Conservation (phyloP, 257 asterid species). For the Thymus mandschuricus region DNA sequence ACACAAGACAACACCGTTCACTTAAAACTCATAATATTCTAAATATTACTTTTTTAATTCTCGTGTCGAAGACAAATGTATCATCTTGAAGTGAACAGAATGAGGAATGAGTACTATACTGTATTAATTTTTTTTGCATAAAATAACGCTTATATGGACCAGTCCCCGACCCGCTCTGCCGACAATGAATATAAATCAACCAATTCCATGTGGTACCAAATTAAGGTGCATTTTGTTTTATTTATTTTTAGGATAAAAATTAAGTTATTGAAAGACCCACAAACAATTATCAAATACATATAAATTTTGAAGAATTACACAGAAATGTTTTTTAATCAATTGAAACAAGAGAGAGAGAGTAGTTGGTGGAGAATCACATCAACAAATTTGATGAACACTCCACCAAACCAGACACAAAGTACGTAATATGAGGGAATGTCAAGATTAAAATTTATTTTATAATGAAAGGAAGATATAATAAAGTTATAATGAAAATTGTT, state of each 20-base stretch:
- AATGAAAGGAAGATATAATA: too few species aligned
- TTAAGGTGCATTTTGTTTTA: background rate
- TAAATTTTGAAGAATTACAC: background rate
- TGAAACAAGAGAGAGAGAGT: background rate
- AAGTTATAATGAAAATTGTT: background rate
- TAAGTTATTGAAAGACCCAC: constrained; percentile 23
- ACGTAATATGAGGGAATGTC: too few species aligned
- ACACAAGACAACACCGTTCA: too few species aligned
- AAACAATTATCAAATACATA: background rate
- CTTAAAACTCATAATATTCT: too few species aligned
- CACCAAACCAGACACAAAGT: constrained; percentile 23
- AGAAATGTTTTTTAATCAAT: background rate
- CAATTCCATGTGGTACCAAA: constrained; percentile 12
- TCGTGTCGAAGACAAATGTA: too few species aligned
- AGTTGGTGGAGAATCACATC: constrained; percentile 28
- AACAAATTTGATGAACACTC: constrained; percentile 24
- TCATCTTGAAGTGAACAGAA: too few species aligned
- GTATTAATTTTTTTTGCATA: too few species aligned
- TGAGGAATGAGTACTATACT: too few species aligned
- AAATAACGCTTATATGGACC: too few species aligned
- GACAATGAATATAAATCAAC: constrained; percentile 6
- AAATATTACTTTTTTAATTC: too few species aligned
- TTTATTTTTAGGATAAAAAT: background rate
- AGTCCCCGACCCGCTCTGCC: background rate
- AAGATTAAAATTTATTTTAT: too few species aligned